These are phyloP conservation scores for Metschnikowia dekortorum DNA, from an alignment of 805 yeast species.

Conservation along the genomic window DNA sequence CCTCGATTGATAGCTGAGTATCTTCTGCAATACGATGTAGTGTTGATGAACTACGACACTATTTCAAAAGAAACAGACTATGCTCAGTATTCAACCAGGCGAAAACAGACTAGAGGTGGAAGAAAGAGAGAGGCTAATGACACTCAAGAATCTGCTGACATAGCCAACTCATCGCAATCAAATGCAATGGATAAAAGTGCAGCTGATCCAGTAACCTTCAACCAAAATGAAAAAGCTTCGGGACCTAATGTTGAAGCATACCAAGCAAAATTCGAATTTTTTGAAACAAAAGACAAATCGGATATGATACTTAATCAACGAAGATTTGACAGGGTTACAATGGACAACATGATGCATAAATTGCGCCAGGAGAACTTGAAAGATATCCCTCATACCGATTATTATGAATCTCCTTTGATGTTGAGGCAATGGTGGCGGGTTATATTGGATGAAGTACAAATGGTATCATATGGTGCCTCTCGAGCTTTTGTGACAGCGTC, in stretches of 20 bases:
- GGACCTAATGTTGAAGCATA: conserved; percentile 10
- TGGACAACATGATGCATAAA: conserved; percentile 10
- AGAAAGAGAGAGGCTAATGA: conserved; percentile 9
- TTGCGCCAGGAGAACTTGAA: conserved; percentile 9
- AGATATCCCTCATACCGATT: conserved; percentile 14
- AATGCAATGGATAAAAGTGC: conserved; percentile 1
- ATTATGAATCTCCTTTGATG: conserved; percentile 75
- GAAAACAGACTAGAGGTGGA: conserved; percentile 40
- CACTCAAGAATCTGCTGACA: neutral
- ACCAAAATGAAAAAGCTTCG: neutral
- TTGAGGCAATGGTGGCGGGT: conserved; percentile 85
- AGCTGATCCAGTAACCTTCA: conserved; percentile 6
- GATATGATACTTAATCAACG: conserved; percentile 11
- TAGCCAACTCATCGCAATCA: neutral
- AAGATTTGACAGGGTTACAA: conserved; percentile 12
- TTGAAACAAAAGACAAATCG: conserved; percentile 3
- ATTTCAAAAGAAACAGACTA: conserved; percentile 73
- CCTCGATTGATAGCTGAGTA: conserved; percentile 47
- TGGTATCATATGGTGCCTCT: conserved; percentile 71
- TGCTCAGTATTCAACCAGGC: conserved; percentile 65
- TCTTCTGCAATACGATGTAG: conserved; percentile 64
- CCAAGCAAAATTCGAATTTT: conserved; percentile 11
- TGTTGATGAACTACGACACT: conserved; percentile 71
- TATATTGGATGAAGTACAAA: conserved; percentile 90
- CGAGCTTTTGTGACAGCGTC: conserved; percentile 79